Conservation (phyloP, 306 rosid species). For the Fragaria iinumae region DNA sequence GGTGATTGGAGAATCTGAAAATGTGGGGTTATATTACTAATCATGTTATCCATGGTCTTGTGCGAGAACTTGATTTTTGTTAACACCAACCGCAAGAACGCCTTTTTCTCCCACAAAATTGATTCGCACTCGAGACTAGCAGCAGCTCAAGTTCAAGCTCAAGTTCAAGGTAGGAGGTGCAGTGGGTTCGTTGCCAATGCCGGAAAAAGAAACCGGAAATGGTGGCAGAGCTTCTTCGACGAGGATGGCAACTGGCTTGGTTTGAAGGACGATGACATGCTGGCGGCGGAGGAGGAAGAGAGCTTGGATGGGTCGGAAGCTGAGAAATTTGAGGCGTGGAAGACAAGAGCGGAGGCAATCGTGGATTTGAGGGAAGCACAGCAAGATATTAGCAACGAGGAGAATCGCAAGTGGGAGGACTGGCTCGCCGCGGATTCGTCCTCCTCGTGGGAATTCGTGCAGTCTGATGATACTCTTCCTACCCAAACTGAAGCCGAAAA, state of each 20-base stretch:
- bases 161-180: conserved; percentile 28
- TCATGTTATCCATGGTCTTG: conserved; percentile 8
- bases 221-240: conserved; percentile 78
- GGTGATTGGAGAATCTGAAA: background rate
- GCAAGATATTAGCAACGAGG: conserved; percentile 61
- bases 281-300: conserved; percentile 20
- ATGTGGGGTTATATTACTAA: background rate
- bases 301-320: background rate
- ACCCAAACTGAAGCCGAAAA: conserved; percentile 34
- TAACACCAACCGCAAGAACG: background rate
- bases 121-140: conserved; percentile 13
- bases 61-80: background rate
- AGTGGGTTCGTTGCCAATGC: conserved; percentile 49
- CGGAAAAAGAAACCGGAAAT: conserved; percentile 44
- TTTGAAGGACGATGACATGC: conserved; percentile 68
- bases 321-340: conserved; percentile 88
- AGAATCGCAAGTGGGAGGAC: conserved; percentile 74
- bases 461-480: conserved; percentile 29
- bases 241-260: conserved; percentile 89
- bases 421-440: conserved; percentile 51
- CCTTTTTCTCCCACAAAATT: conserved; percentile 3
- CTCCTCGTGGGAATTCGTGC: background rate
- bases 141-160: conserved; percentile 8
- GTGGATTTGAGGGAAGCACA: conserved; percentile 78
- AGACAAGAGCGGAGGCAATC: conserved; percentile 85